phyloP scores from a whole-genome alignment of 371 early-diverging fungal species.

The Funneliformis caledonium region DNA sequence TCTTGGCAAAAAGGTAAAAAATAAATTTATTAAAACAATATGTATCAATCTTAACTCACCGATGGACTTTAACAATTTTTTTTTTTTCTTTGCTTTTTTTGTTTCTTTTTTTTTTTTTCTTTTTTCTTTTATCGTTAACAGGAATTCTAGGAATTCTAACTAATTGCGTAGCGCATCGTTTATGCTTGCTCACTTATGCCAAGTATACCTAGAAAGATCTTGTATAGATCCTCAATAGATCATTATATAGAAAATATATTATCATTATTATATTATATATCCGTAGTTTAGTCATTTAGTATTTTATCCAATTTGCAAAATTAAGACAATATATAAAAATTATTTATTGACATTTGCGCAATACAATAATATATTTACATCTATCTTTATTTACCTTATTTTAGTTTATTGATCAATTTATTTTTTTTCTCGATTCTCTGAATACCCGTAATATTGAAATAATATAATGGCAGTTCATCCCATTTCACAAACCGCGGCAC shows the following conservation, averaged over 20 bases:
- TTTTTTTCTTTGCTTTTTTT: no score
- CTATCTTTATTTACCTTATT: neutral
- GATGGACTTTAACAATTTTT: neutral
- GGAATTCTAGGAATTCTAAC: neutral
- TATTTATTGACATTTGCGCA: neutral
- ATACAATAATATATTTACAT: neutral
- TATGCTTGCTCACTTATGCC: slow-evolving; percentile 6
- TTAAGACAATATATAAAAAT: neutral
- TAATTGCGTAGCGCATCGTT: neutral
- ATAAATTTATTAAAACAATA: neutral
- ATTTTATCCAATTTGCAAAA: neutral
- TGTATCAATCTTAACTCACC: neutral
- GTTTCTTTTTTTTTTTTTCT: no score
- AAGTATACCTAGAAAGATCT: slow-evolving; percentile 5
- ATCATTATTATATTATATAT: neutral
- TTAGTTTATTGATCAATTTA: neutral
- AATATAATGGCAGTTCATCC: slow-evolving; percentile 36
- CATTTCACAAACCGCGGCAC: slow-evolving; percentile 33
- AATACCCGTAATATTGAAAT: neutral
- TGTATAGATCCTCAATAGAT: slow-evolving; percentile 21
- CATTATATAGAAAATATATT: neutral
- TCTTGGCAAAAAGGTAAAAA: neutral
- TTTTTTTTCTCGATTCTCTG: neutral
- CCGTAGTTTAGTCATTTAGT: neutral
- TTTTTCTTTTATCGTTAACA: neutral